Conservation (phyloP, 768 basidiomycete genomes). For the Peribolospora baueri region DNA sequence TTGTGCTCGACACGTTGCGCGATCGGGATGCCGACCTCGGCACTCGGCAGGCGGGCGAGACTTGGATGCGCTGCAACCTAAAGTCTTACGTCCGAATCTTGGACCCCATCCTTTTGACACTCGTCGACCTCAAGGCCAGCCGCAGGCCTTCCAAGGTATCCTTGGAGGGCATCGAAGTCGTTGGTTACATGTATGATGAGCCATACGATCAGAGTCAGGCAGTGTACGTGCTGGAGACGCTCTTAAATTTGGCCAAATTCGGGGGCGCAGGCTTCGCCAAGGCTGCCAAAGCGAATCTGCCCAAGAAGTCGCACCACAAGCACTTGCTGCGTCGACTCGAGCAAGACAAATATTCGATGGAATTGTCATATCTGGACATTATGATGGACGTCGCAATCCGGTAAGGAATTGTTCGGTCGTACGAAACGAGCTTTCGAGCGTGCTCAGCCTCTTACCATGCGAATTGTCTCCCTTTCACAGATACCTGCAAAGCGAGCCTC, state of each 20-base stretch:
- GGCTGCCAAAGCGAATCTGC: constrained; percentile 36
- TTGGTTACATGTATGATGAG: constrained; percentile 41
- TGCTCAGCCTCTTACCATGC: no score
- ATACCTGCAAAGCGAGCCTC: constrained; percentile 56
- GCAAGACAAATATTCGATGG: no score
- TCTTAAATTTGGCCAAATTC: constrained; percentile 54
- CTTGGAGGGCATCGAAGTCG: constrained; percentile 40
- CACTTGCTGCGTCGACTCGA: no score
- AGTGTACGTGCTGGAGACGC: constrained; percentile 47
- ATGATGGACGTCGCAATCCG: no score
- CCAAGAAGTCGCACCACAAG: constrained; percentile 33
- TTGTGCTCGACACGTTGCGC: constrained; percentile 58
- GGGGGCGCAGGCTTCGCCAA: constrained; percentile 74
- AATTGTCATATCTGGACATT: no score
- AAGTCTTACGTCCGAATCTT: constrained; percentile 77
- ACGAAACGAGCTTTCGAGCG: no score
- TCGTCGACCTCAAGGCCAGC: constrained; percentile 44
- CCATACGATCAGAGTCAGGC: constrained; percentile 53
- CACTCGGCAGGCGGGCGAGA: constrained; percentile 58
- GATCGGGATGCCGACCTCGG: constrained; percentile 36
- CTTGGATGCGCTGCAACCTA: constrained; percentile 88
- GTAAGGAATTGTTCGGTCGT: no score
- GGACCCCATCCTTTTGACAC: constrained; percentile 58
- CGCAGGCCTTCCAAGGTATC: constrained; percentile 29
- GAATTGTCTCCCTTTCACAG: constrained; percentile 21